Evolutionary conservation across 805 yeast genomes (phyloP), one percentile per base, ranked within the genome.

Genomic region (Candida pini): DNA sequence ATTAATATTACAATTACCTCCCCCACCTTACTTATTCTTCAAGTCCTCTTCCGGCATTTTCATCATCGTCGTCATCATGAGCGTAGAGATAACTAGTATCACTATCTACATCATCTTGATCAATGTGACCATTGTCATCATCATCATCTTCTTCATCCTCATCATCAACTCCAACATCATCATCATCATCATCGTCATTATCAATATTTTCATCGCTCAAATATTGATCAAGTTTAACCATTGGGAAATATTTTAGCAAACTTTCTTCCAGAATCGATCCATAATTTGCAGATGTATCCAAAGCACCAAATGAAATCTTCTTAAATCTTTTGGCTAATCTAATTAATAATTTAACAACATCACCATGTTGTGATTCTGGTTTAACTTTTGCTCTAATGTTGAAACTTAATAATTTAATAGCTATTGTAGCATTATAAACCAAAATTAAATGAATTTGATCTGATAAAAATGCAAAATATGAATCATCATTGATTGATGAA

Each of bases 381-480:
- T 36, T 37, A 5, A 36, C 22, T 15, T 37, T 33, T 5, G 23
- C 31, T 5, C 25, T 33, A 13, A 34, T 33, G 26, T 34, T 34
- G 33, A 28, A 44, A 19, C 31, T 34, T 25, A 48, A 40, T 18
- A 40, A 57, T 33, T 56, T 60, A 10, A 68, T 43, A 31, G 69
- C 51, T 12, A 68, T 43, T 5, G 66, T 38, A 0, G 67, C 64
- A 14, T 69, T 55, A 46, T 62, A 71, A 35, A 66, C 66, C 37
- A 71, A 63, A 31, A 66, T 64, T 37, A 78, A 66, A 49, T 76
- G 85, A 28, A 81, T 63, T 56, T 78, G 85, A 58, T 81, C 88
- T 9, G 84, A 76, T n/a, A 81, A 63, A 47, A 73, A 76, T 0
- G 81, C 79, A 57, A 81, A 81, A 47, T 76, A 77, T 4, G 74